Evolutionary conservation across 192 early-diverging fungal genomes (phyloP).

Genomic region (Umbelopsis ramanniana): DNA sequence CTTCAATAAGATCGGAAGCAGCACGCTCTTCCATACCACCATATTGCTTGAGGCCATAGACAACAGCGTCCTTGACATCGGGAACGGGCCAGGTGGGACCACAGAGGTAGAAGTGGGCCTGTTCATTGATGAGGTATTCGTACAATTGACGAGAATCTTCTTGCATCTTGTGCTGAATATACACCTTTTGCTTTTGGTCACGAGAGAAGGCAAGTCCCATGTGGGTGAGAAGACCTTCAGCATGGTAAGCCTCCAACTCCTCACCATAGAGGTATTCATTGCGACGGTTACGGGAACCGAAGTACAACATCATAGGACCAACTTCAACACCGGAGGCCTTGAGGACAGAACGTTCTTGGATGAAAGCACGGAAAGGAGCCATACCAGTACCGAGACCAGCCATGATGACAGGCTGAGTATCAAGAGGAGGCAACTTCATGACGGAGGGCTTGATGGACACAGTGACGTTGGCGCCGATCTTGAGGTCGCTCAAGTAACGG

Average conservation of each 20-base stretch:
- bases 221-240: slow-evolving; percentile 87
- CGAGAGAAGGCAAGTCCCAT: slow-evolving; percentile 93
- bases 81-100: slow-evolving; percentile 96
- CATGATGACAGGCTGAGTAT: slow-evolving; percentile 91
- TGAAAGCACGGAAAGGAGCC: slow-evolving; percentile 98
- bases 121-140: slow-evolving; percentile 73
- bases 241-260: slow-evolving; percentile 93
- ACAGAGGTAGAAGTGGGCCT: slow-evolving; percentile 95
- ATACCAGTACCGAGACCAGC: slow-evolving; percentile 97
- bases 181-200: slow-evolving; percentile 92
- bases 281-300: slow-evolving; percentile 92
- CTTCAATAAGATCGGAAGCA: slow-evolving; percentile 79
- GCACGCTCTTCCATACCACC: slow-evolving; percentile 63
- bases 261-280: slow-evolving; percentile 97
- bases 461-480: slow-evolving; percentile 71
- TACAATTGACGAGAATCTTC: slow-evolving; percentile 78
- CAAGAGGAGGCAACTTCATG: slow-evolving; percentile 89
- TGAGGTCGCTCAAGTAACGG: slow-evolving; percentile 76
- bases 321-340: slow-evolving; percentile 78
- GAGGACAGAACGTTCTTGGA: slow-evolving; percentile 88
- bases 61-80: slow-evolving; percentile 92
- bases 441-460: slow-evolving; percentile 96
- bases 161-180: slow-evolving; percentile 96
- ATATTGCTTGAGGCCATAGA: slow-evolving; percentile 68
- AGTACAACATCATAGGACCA: slow-evolving; percentile 96